Base-by-base conservation (phyloP, 352 stramenopile genomes). In the Phytophthora europaea region DNA sequence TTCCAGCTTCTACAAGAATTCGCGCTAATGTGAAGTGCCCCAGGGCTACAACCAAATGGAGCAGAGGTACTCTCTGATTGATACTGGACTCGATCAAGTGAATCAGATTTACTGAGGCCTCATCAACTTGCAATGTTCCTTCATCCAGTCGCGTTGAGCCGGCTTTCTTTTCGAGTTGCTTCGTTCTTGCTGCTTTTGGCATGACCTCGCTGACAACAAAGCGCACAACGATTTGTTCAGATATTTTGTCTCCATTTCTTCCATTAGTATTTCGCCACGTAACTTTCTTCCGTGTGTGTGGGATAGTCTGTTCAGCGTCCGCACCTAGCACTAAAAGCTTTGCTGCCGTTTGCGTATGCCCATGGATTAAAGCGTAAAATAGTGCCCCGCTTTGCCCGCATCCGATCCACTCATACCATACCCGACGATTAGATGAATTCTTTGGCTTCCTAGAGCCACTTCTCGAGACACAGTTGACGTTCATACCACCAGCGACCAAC, bases 301-400 rank as follows among this genome's bases (percentile, higher is more conserved):
- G 83, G 10, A 92, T 60, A 13, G 76, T 79, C 18, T 87, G 73
- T 34, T 90, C 65, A 43, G 82, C 75, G n/a, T 82, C 65, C 6
- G 83, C 78, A 40, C 83, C 85, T 6, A 92, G 48, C 7, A 91
- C 85, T 8, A 92, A 64, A 20, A 92, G 73, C 34, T 87, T 86
- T 20, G 80, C 72, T 60, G 82, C 83, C 13, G 85, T 92, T 43
- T 91, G 64, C 8, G 76, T 54, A 47, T 92, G 83, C 1, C 85
- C 85, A 45, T 90, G 66, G 13, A 81, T 76, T 9, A 92, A 79
- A 12, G 85, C 80, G 48, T 83, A 92, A 61, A 75, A 89, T 16
- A 92, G 52, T 20, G 83, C 68, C 2, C 83, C 83, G 34, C 54
- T 62, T 15, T 79, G 64, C 36, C 61, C 50, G 57, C 58, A 75